A percentile compares a stretch with the other conserved stretches of the same genome.
Conservation (phyloP, 768 basidiomycete genomes). For the Kwoniella newhampshirensis region DNA sequence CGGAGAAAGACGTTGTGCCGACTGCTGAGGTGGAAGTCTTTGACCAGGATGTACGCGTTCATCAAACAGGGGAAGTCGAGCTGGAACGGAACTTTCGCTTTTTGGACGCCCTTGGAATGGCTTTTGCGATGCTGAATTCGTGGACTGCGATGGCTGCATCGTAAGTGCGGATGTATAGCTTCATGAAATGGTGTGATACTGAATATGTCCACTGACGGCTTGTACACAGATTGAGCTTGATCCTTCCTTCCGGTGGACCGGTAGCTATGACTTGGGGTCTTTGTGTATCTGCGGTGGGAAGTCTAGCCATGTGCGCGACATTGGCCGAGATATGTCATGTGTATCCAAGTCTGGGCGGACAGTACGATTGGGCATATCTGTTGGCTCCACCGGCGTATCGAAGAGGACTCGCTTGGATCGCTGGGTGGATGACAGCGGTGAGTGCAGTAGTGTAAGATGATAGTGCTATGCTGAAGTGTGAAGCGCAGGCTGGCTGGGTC, state of each 20-base stretch:
- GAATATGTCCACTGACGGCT: conserved; percentile 2
- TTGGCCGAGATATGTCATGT: conserved; percentile 17
- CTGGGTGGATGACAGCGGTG: conserved; percentile 18
- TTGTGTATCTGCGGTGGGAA: conserved; percentile 7
- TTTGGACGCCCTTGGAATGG: conserved; percentile 6
- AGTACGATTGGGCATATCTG: conserved; percentile 16
- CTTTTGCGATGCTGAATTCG: conserved; percentile 12
- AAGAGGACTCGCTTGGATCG: conserved; percentile 7
- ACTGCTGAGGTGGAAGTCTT: not conserved
- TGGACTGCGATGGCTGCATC: conserved; percentile 12
- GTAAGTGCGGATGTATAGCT: not conserved
- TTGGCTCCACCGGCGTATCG: conserved; percentile 1
- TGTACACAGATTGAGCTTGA: conserved; percentile 5
- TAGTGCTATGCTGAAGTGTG: not conserved
- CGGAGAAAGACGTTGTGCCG: not conserved
- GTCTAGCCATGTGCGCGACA: conserved; percentile 8
- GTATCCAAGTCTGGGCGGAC: conserved; percentile 8
- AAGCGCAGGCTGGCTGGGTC: conserved; percentile 15
- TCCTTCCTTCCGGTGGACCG: conserved; percentile 9
- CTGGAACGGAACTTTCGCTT: conserved; percentile 7
- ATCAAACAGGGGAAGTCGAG: not conserved
- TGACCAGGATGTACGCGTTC: not conserved
- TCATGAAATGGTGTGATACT: not conserved
- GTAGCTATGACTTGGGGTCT: conserved; percentile 12
- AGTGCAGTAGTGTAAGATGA: not conserved